A percentile compares a stretch with the other conserved stretches of the same genome.
Evolutionary conservation across 1,139 yeast species (phyloP).

Genomic region (Nakaseomyces kungkrabaensis): DNA sequence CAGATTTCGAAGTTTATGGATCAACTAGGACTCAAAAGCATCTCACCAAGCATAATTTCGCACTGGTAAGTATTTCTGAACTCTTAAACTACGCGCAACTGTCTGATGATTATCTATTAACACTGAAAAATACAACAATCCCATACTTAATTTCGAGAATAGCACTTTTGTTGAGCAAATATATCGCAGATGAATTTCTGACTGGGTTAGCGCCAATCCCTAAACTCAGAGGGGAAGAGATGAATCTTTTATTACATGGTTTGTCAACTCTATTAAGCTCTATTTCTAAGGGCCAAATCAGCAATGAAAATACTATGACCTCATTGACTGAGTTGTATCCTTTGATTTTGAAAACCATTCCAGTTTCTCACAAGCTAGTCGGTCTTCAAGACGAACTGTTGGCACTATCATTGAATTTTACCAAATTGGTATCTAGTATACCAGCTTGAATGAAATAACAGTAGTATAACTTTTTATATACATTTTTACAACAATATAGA

Average conservation of each 20-base stretch:
- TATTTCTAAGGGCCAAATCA: conserved; percentile 3
- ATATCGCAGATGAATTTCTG: conserved; percentile 42
- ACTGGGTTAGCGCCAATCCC: conserved; percentile 47
- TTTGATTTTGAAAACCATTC: conserved; percentile 32
- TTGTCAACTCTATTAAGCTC: conserved; percentile 23
- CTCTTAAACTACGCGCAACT: conserved; percentile 30
- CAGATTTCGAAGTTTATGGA: conserved; percentile 37
- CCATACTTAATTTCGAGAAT: conserved; percentile 40
- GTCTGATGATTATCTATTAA: conserved; percentile 9
- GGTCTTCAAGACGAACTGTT: conserved; percentile 25
- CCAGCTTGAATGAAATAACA: background rate
- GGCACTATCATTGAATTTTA: conserved; percentile 23
- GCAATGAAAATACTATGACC: conserved; percentile 4
- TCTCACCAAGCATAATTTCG: conserved; percentile 34
- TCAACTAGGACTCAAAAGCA: conserved; percentile 36
- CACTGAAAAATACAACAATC: conserved; percentile 20
- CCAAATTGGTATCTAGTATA: conserved; percentile 13
- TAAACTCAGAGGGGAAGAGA: conserved; percentile 41
- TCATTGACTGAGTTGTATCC: conserved; percentile 25
- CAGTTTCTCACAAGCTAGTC: conserved; percentile 27
- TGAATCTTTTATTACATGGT: conserved; percentile 32
- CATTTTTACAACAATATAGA: too few relatives aligned
- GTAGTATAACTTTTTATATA: too few relatives aligned
- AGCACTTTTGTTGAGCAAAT: conserved; percentile 42
- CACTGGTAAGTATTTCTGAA: conserved; percentile 41